Evolutionary conservation across 2,329 filamentous ascomycete genomes (phyloP), one percentile per base, ranked within the genome.

Genomic region (Basipetospora chlamydospora): DNA sequence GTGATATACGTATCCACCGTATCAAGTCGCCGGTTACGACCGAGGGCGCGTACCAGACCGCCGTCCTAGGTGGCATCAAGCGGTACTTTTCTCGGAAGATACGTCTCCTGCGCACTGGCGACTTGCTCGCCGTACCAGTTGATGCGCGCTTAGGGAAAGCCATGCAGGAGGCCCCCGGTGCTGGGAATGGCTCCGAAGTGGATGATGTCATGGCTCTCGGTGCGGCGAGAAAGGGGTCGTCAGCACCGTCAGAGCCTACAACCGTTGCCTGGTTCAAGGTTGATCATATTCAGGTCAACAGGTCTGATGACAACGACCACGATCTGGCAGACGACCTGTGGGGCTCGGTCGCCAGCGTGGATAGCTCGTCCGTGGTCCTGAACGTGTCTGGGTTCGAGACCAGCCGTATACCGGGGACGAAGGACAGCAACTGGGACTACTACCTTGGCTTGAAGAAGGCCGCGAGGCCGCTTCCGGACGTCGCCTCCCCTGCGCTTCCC

Each of bases 231-330:
- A 39, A 39, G 39, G 56, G 59, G 43, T 47, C 65, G 45, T 46
- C 36, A 44, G 49, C 15, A 40, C 44, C 40, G 26, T 53, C 44
- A 39, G 60, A 44, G 47, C 62, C 59, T 45, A 73, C 69, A 55
- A 71, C 65, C 21, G 81, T 93, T 15, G 87, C 84, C 6, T 98
- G 90, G 90, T 96, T 95, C 64, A 83, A 78, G 44, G 80, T 98
- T 28, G 80, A 80, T 26, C 80, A 84, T 41, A 77, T 92, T 36
- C 64, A 66, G 38, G 59, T 67, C 5, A 62, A 62, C 50, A 74
- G 61, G 46, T 56, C 50, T 46, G 77, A 62, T 46, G 64, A 49
- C 48, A 43, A 47, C 1, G 63, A 71, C 6, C 65, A 70, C n/a
- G 70, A 75, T 23, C 71, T 72, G 11, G 68, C 70, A 3, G 72